Conservation (phyloP, 306 rosid species). For the Vigna angularis region DNA sequence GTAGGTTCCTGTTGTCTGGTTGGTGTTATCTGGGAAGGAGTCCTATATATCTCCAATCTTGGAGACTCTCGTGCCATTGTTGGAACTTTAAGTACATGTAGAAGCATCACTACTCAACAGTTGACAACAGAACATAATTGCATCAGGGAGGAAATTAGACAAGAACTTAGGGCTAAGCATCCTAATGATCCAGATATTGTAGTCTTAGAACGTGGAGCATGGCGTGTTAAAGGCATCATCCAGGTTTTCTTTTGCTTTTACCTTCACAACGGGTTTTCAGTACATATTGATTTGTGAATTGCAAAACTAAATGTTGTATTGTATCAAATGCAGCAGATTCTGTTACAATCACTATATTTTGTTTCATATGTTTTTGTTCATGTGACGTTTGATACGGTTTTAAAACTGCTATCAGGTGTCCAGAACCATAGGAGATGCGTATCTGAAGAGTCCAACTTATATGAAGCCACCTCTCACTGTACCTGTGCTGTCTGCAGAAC, state of each 20-base stretch:
- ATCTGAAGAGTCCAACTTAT: slow-evolving; percentile 53
- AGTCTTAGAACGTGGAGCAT: slow-evolving; percentile 52
- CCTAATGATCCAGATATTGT: slow-evolving; percentile 65
- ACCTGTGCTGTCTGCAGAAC: slow-evolving; percentile 70
- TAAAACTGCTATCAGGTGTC: slow-evolving; percentile 55
- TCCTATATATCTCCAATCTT: slow-evolving; percentile 61
- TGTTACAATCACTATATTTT: not conserved
- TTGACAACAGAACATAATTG: slow-evolving; percentile 69
- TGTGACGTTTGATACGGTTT: not conserved
- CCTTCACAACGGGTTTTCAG: slow-evolving; percentile 11
- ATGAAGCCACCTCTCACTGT: slow-evolving; percentile 54
- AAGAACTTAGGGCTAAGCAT: slow-evolving; percentile 58
- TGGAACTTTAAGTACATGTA: slow-evolving; percentile 53
- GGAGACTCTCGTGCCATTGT: slow-evolving; percentile 80
- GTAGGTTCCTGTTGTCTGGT: slow-evolving; percentile 72
- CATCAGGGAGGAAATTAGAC: slow-evolving; percentile 57
- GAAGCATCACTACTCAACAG: slow-evolving; percentile 54
- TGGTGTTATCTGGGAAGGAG: slow-evolving; percentile 69
- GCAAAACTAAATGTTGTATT: not conserved
- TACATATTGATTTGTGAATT: not conserved
- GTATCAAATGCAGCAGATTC: not conserved
- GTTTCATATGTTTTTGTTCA: not conserved
- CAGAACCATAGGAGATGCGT: slow-evolving; percentile 77
- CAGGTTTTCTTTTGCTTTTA: slow-evolving; percentile 53
- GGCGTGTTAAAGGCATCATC: slow-evolving; percentile 73